phyloP scores from a whole-genome alignment of 805 yeast genomes.

The Zygosaccharomyces gambellarensis region DNA sequence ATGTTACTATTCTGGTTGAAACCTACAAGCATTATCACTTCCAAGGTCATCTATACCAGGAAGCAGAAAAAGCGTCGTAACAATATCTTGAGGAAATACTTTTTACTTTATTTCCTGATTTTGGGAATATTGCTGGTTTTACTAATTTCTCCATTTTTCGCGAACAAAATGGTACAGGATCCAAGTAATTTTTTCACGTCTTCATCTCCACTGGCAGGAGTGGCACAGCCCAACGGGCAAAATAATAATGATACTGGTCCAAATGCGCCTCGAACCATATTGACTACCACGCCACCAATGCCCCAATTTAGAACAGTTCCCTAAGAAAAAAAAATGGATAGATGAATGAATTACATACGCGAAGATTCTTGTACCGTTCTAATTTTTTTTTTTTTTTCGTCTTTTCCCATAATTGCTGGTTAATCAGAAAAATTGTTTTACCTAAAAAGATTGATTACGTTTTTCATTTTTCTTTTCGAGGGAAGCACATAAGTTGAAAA shows the following conservation, averaged over 20 bases:
- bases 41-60: constrained; percentile 37
- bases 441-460: background rate
- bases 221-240: constrained; percentile 57
- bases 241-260: constrained; percentile 64
- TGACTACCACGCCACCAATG: constrained; percentile 36
- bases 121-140: constrained; percentile 39
- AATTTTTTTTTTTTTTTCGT: too few relatives aligned
- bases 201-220: constrained; percentile 31
- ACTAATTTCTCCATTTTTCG: constrained; percentile 47
- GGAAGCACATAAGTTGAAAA: background rate
- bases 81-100: constrained; percentile 42
- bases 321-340: constrained; percentile 11
- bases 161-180: constrained; percentile 28
- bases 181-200: constrained; percentile 20
- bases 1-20: constrained; percentile 62
- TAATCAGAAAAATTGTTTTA: background rate
- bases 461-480: background rate
- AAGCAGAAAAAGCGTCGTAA: constrained; percentile 39
- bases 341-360: background rate
- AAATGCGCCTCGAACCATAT: constrained; percentile 45
- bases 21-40: constrained; percentile 41
- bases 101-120: constrained; percentile 42
- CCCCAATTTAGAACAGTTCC: constrained; percentile 34
- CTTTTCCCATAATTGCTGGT: background rate
- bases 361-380: background rate